Conservation (phyloP, 208 protist genomes). For the Trichomonas gallinae region DNA sequence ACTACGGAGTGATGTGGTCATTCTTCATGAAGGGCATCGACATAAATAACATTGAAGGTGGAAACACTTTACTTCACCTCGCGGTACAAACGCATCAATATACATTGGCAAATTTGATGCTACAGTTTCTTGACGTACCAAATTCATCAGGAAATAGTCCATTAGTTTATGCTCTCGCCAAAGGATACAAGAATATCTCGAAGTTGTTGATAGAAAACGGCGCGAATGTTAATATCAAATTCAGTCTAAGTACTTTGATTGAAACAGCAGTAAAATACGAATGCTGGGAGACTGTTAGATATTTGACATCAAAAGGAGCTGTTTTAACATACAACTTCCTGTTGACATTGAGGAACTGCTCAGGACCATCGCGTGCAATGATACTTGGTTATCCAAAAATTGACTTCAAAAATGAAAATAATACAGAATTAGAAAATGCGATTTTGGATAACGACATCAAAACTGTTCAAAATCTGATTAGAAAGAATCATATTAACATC, state of each 20-base stretch:
- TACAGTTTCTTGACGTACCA: neutral
- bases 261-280: neutral
- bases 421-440: neutral
- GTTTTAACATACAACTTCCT: neutral
- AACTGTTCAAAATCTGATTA: neutral
- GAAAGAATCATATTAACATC: neutral
- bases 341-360: neutral
- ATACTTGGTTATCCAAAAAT: neutral
- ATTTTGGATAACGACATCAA: neutral
- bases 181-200: neutral
- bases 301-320: neutral
- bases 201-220: neutral
- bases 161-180: neutral
- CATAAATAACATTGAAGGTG: neutral
- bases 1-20: neutral
- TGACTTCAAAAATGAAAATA: neutral
- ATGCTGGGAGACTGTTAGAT: neutral
- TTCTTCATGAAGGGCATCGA: neutral
- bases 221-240: neutral
- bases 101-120: neutral
- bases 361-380: neutral
- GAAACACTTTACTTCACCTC: neutral
- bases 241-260: neutral
- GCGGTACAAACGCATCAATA: neutral
- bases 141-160: neutral